phyloP scores from a whole-genome alignment of 768 basidiomycete genomes.

The Tylopilus intermedius region DNA sequence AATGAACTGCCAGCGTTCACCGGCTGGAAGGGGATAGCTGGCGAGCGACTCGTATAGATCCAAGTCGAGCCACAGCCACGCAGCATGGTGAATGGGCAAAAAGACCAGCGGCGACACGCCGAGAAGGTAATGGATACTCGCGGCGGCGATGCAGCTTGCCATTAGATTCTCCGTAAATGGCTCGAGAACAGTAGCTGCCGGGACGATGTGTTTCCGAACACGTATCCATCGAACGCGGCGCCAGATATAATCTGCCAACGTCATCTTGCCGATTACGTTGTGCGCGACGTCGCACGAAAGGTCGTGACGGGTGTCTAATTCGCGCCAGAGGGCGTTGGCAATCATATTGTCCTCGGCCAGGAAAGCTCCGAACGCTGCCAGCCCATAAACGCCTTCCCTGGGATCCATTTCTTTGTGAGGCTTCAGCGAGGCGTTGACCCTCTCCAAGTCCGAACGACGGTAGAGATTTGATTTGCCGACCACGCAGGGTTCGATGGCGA shows the following conservation, averaged over 20 bases:
- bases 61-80: constrained; percentile 78
- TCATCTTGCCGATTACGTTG: constrained; percentile 87
- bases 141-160: constrained; percentile 58
- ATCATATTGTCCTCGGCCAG: constrained; percentile 99
- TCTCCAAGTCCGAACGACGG: constrained; percentile 81
- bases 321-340: constrained; percentile 87
- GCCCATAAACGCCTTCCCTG: constrained; percentile 39
- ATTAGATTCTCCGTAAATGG: constrained; percentile 89
- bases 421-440: constrained; percentile 61
- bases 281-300: constrained; percentile 87
- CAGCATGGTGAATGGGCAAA: constrained; percentile 52
- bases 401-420: constrained; percentile 32
- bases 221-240: constrained; percentile 95
- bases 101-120: constrained; percentile 52
- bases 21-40: constrained; percentile 51
- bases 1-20: constrained; percentile 55
- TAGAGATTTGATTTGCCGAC: constrained; percentile 96
- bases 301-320: constrained; percentile 81
- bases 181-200: constrained; percentile 80
- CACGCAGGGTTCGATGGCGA: constrained; percentile 90
- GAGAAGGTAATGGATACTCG: constrained; percentile 48
- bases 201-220: constrained; percentile 90
- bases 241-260: constrained; percentile 77
- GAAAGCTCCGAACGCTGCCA: constrained; percentile 80
- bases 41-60: constrained; percentile 77